Base-by-base conservation (phyloP, 2,329 filamentous ascomycete genomes). In the Chrysoporthe deuterocubensis region DNA sequence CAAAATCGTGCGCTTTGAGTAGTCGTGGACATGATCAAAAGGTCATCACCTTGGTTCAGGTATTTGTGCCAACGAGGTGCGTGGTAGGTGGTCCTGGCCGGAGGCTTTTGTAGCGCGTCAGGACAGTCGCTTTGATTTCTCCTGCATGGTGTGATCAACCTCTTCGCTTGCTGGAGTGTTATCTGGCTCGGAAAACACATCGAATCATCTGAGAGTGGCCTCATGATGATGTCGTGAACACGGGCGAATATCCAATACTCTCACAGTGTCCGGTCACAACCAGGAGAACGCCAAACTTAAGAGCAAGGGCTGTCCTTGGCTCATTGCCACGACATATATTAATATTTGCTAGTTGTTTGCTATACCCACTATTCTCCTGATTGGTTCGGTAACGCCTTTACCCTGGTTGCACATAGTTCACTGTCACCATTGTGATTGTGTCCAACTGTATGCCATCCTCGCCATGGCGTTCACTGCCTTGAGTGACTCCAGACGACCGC, bases 341-440 rank as follows among this genome's bases (percentile, higher is more conserved):
- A 21, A 21, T 9, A 13, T 9, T 32, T 14, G 26, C 21, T 32
- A 26, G 21, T 50, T 21, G 50, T 54, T 34, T 11, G 16, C 26
- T 14, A 14, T 14, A 13, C 16, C 32, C 13, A 14, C 13, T 2
- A 54, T 54, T 21, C 26, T 14, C 50, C 26, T 21, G 8, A 21
- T 13, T 2, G 21, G 3, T 21, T 32, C 50, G 34, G 46, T 2
- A 40, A n/a, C 14, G 18, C 32, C 1, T n/a, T 40, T 37, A 37
- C 40, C 42, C 42, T 37, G 50, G 16, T 16, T 43, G 40, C 32
- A 57, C 3, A 48, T 65, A 50, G 2, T 76, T 75, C n/a, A 78
- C 73, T n/a, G 75, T 74, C 8, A 78, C 75, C 4, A 71, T 75
- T 0, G 76, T 78, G 5, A 76, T 73, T 48, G 71, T 71, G 62